Evolutionary conservation across 192 early-diverging fungal species (phyloP).

Genomic region (Backusella australiensis): DNA sequence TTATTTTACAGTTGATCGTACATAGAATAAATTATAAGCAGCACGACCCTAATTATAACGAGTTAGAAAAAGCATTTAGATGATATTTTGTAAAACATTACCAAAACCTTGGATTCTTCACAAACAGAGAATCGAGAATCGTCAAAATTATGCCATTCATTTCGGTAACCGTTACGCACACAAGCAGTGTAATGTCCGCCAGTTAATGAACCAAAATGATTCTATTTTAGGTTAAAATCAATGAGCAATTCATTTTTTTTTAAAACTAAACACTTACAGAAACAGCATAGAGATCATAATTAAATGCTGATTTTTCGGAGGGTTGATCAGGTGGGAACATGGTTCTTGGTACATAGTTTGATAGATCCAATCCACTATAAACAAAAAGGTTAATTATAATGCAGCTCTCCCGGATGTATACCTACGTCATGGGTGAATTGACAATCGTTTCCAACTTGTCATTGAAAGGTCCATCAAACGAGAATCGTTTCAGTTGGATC

Average conservation of each 20-base stretch:
- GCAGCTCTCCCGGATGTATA: no score
- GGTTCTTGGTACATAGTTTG: constrained; percentile 45
- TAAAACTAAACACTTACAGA: constrained; percentile 56
- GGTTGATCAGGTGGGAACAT: constrained; percentile 17
- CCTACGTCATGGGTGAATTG: constrained; percentile 69
- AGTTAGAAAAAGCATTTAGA: neutral
- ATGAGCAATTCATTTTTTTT: constrained; percentile 28
- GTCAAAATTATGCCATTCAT: constrained; percentile 86
- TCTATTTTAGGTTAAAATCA: constrained; percentile 30
- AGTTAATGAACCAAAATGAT: constrained; percentile 74
- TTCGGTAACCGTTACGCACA: constrained; percentile 58
- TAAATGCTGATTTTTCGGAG: neutral
- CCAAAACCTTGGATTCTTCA: constrained; percentile 53
- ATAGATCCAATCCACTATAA: constrained; percentile 53
- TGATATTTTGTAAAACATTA: constrained; percentile 17
- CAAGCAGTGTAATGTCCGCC: constrained; percentile 79
- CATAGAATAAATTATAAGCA: constrained; percentile 66
- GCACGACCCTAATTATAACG: constrained; percentile 44
- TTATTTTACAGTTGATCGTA: constrained; percentile 35
- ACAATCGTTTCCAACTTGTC: constrained; percentile 91
- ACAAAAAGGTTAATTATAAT: neutral
- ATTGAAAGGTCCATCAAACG: constrained; percentile 86
- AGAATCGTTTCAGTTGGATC: constrained; percentile 95
- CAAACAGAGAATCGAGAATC: constrained; percentile 70
- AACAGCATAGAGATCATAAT: constrained; percentile 81